phyloP scores from a whole-genome alignment of 495 filamentous ascomycete species.

The Podospora pseudocomata region DNA sequence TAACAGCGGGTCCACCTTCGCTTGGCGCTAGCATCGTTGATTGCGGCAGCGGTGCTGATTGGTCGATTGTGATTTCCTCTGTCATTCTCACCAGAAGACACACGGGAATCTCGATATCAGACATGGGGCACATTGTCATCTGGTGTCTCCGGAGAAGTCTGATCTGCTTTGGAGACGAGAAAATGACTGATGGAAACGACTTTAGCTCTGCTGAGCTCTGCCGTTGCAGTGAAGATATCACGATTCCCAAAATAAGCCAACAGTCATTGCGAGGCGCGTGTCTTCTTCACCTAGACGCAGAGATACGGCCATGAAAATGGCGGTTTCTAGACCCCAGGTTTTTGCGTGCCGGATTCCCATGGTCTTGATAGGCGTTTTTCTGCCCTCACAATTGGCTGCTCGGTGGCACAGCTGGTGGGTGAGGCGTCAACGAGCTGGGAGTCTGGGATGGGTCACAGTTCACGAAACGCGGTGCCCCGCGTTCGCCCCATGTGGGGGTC shows the following conservation, averaged over 20 bases:
- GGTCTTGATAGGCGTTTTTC: slow-evolving; percentile 1
- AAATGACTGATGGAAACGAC: not conserved
- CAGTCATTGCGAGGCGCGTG: too few relatives aligned
- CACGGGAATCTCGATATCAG: not conserved
- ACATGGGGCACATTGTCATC: not conserved
- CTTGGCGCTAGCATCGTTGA: not conserved
- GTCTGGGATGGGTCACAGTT: not conserved
- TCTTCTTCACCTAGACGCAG: too few relatives aligned
- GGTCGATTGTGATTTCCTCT: not conserved
- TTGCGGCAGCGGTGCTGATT: not conserved
- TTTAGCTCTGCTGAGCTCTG: not conserved
- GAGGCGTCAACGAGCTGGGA: not conserved
- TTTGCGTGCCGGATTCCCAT: not conserved
- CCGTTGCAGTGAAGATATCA: not conserved
- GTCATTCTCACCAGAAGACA: not conserved
- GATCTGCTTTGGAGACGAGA: not conserved
- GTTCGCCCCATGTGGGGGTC: slow-evolving; percentile 2
- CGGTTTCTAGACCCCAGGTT: not conserved
- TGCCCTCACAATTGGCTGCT: not conserved
- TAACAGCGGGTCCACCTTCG: not conserved
- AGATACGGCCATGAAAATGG: not conserved
- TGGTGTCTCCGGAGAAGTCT: not conserved
- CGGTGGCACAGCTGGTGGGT: not conserved
- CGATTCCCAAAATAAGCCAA: not conserved
- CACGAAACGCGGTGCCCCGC: not conserved